These are phyloP conservation scores for Ophiorrhiza pumila DNA, from an alignment of 257 asterid genomes.

Conservation along the genomic window DNA sequence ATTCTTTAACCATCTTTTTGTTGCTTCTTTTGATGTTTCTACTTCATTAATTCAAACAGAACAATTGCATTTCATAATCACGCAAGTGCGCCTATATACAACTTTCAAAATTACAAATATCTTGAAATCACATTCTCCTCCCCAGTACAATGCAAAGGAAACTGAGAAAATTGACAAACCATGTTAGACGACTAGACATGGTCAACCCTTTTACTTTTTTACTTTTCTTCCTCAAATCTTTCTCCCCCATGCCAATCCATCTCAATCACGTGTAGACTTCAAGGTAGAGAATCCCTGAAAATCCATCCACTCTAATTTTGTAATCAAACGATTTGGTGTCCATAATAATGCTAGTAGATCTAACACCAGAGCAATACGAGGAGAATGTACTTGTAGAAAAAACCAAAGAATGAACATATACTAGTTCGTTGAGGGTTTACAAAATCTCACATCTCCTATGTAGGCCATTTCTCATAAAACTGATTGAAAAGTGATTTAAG, in stretches of 20 bases:
- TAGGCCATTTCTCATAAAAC: too few relatives aligned
- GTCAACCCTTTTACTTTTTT: constrained; percentile 1
- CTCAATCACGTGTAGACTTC: background rate
- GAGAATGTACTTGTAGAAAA: too few relatives aligned
- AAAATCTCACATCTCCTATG: too few relatives aligned
- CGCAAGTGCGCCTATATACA: background rate
- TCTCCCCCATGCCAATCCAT: background rate
- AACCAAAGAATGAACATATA: too few relatives aligned
- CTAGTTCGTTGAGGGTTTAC: too few relatives aligned
- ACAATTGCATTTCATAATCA: constrained; percentile 2
- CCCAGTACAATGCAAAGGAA: background rate
- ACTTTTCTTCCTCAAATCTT: background rate
- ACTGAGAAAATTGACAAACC: background rate
- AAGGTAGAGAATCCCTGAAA: background rate
- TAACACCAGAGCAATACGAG: background rate
- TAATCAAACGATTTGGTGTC: background rate
- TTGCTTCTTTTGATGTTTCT: constrained; percentile 8
- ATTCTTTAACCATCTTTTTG: background rate
- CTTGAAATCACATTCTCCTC: background rate
- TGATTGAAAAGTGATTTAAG: too few relatives aligned
- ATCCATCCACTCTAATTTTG: background rate
- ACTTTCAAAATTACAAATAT: background rate
- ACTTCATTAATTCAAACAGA: background rate
- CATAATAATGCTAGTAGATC: background rate
- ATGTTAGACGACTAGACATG: background rate